Evolutionary conservation across 805 yeast genomes (phyloP).

Genomic region (Wickerhamiella vanderwaltii): DNA sequence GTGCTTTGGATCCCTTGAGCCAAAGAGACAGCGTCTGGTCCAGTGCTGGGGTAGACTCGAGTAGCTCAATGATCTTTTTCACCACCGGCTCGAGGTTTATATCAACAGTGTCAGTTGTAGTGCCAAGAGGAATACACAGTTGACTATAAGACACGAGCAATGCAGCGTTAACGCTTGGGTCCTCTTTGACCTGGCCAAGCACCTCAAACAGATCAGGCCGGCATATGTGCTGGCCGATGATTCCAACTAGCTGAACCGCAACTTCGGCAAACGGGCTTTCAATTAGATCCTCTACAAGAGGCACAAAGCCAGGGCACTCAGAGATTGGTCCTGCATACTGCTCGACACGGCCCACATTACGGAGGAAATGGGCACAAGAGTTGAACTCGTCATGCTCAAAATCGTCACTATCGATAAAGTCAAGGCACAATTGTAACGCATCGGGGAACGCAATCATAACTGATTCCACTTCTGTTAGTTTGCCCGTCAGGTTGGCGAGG

Average conservation of each 20-base stretch:
- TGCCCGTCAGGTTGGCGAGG: slow-evolving; percentile 9
- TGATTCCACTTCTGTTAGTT: neutral
- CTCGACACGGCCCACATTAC: slow-evolving; percentile 11
- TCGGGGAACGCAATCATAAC: slow-evolving; percentile 1
- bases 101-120: neutral
- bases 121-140: slow-evolving; percentile 4
- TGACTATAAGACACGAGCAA: slow-evolving; percentile 2
- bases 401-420: slow-evolving; percentile 1
- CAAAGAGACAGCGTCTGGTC: slow-evolving; percentile 7
- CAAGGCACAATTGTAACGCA: slow-evolving; percentile 1
- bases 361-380: slow-evolving; percentile 10
- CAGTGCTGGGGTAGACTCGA: slow-evolving; percentile 5
- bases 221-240: slow-evolving; percentile 1
- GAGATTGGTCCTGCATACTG: neutral
- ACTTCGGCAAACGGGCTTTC: slow-evolving; percentile 3
- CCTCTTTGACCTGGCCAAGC: slow-evolving; percentile 1
- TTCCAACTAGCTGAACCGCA: slow-evolving; percentile 10
- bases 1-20: slow-evolving; percentile 11
- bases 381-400: slow-evolving; percentile 9
- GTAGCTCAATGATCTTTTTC: neutral
- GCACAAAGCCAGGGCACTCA: neutral
- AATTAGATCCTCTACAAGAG: neutral
- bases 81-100: neutral
- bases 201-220: neutral
- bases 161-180: slow-evolving; percentile 6